Conservation (phyloP, 371 early-diverging fungal species). For the Fennellomyces sp. region DNA sequence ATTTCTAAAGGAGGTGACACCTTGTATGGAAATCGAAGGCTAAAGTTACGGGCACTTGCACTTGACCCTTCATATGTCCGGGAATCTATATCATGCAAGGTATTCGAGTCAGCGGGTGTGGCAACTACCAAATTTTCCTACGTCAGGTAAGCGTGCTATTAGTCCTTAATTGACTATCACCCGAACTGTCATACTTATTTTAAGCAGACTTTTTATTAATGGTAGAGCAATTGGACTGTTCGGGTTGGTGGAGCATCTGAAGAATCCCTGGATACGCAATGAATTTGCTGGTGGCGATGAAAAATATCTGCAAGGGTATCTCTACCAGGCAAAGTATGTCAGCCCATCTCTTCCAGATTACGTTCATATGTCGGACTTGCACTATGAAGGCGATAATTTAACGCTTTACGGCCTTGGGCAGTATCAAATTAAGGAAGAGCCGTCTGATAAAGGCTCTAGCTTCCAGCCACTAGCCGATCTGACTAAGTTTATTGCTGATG, state of each 20-base stretch:
- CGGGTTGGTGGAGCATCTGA: slow-evolving; percentile 35
- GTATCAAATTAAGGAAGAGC: slow-evolving; percentile 28
- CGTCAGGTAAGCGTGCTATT: slow-evolving; percentile 10
- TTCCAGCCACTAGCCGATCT: slow-evolving; percentile 22
- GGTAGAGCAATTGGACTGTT: slow-evolving; percentile 36
- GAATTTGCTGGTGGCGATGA: slow-evolving; percentile 33
- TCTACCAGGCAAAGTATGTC: slow-evolving; percentile 20
- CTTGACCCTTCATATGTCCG: slow-evolving; percentile 40
- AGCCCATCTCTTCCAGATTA: not conserved
- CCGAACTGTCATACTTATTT: too few relatives aligned
- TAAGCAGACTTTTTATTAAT: slow-evolving; percentile 31
- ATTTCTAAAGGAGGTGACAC: slow-evolving; percentile 12
- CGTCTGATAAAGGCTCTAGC: slow-evolving; percentile 5
- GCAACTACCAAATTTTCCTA: slow-evolving; percentile 24
- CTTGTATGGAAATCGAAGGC: slow-evolving; percentile 15
- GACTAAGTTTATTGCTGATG: slow-evolving; percentile 30
- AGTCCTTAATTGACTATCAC: not conserved
- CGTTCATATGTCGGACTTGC: slow-evolving; percentile 17
- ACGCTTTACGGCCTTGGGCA: slow-evolving; percentile 15
- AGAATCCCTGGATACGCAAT: slow-evolving; percentile 38
- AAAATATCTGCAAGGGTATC: slow-evolving; percentile 27
- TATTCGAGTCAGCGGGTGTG: slow-evolving; percentile 23
- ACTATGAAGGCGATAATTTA: slow-evolving; percentile 16
- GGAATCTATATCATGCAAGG: slow-evolving; percentile 24
- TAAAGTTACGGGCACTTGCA: slow-evolving; percentile 32